A percentile compares a stretch with the other conserved stretches of the same genome.
These are phyloP conservation scores for Neopestalotiopsis rosae DNA, from an alignment of 2,329 filamentous ascomycete species.

Conservation along the genomic window DNA sequence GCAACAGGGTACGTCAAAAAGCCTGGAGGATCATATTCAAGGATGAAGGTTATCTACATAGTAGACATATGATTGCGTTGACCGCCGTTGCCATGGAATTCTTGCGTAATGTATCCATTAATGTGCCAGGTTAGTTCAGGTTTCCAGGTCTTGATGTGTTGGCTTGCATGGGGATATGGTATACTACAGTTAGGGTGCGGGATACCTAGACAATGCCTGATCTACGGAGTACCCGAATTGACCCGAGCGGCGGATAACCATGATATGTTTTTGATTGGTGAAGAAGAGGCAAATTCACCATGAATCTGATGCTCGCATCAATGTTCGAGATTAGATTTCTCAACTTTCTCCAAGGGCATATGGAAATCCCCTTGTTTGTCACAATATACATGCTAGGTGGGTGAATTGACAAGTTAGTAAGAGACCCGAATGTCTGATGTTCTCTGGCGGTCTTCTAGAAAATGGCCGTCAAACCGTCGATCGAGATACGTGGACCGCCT, in stretches of 20 bases:
- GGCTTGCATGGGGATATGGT: not conserved
- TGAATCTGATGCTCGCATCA: not conserved
- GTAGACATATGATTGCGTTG: too few species aligned
- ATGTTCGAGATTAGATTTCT: too few species aligned
- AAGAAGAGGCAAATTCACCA: not conserved
- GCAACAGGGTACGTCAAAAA: too few species aligned
- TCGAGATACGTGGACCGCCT: constrained; percentile 1
- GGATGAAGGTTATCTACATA: too few species aligned
- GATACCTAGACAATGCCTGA: not conserved
- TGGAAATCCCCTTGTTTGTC: too few species aligned
- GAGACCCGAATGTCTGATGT: not conserved
- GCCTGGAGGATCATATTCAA: too few species aligned
- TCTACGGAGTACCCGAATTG: not conserved
- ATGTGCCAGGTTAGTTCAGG: not conserved
- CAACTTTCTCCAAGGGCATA: too few species aligned
- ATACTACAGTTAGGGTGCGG: not conserved
- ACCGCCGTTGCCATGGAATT: not conserved
- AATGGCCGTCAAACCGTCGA: not conserved
- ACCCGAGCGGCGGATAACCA: not conserved
- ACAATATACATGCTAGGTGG: too few species aligned
- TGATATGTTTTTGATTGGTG: not conserved
- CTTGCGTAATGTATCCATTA: not conserved
- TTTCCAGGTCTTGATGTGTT: not conserved
- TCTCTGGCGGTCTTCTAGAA: not conserved
- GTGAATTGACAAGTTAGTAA: not conserved